Conservation (phyloP, 2,329 filamentous ascomycete species). For the Aspergillus japonicus region DNA sequence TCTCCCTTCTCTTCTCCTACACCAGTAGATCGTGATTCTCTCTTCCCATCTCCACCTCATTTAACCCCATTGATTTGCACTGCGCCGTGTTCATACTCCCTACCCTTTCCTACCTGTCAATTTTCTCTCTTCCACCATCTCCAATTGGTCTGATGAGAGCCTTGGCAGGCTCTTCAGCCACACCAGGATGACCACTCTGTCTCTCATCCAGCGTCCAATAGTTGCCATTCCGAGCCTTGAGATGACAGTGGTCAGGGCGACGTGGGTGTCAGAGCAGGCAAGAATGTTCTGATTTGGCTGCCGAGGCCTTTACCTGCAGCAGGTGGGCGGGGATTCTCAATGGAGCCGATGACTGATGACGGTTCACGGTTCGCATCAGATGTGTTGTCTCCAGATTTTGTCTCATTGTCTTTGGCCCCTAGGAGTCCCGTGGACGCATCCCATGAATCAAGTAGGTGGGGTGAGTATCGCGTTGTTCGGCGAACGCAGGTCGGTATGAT, state of each 20-base stretch:
- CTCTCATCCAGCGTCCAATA: not conserved
- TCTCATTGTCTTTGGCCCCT: too few relatives aligned
- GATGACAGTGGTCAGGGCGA: not conserved
- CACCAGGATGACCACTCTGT: not conserved
- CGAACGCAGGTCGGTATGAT: not conserved
- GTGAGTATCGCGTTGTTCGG: not conserved
- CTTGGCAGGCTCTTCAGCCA: not conserved
- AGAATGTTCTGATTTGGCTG: not conserved
- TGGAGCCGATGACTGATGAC: conserved; percentile 3
- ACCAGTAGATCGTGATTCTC: too few relatives aligned
- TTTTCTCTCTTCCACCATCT: not conserved
- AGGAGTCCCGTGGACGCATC: too few relatives aligned
- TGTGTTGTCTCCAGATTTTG: not conserved
- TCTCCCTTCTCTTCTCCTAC: too few relatives aligned
- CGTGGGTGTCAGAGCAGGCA: not conserved
- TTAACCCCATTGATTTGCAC: too few relatives aligned
- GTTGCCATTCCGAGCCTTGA: not conserved
- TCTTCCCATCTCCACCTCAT: too few relatives aligned
- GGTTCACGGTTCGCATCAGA: not conserved
- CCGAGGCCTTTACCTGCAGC: not conserved
- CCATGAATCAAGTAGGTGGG: too few relatives aligned
- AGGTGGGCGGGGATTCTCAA: conserved; percentile 1
- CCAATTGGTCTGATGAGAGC: not conserved
- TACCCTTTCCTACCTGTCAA: too few relatives aligned
- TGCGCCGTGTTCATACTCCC: too few relatives aligned